These are phyloP conservation scores for Hypholoma sublateritium DNA, from an alignment of 768 basidiomycete species.

Conservation along the genomic window DNA sequence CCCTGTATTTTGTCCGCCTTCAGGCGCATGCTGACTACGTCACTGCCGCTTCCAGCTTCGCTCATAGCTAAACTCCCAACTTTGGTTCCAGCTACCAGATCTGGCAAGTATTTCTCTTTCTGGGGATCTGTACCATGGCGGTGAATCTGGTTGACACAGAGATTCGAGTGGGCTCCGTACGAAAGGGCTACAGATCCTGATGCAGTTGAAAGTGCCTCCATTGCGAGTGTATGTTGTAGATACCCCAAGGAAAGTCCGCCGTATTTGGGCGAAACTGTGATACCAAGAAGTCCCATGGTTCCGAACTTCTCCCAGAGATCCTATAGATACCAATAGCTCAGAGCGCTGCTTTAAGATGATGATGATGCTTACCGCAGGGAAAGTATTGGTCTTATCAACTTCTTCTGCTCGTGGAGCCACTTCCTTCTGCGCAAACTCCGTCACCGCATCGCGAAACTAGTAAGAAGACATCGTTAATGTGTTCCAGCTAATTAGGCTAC, in stretches of 20 bases:
- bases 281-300: slow-evolving; percentile 88
- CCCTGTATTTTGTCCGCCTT: slow-evolving; percentile 76
- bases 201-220: slow-evolving; percentile 90
- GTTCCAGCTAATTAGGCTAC: background rate
- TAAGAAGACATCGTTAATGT: slow-evolving; percentile 4
- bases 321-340: slow-evolving; percentile 33
- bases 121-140: slow-evolving; percentile 82
- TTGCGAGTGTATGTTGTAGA: slow-evolving; percentile 85
- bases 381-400: slow-evolving; percentile 83
- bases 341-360: slow-evolving; percentile 3
- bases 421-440: slow-evolving; percentile 80
- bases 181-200: slow-evolving; percentile 93
- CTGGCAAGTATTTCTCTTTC: slow-evolving; percentile 81
- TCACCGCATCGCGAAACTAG: slow-evolving; percentile 81
- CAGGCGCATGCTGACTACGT: slow-evolving; percentile 93
- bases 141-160: slow-evolving; percentile 85
- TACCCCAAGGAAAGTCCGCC: slow-evolving; percentile 86
- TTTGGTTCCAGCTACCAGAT: slow-evolving; percentile 76
- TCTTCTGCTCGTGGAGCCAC: slow-evolving; percentile 84
- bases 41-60: slow-evolving; percentile 88
- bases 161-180: slow-evolving; percentile 90
- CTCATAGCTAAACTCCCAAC: slow-evolving; percentile 95
- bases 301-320: slow-evolving; percentile 89
- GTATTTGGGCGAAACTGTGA: slow-evolving; percentile 79
- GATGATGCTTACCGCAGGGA: slow-evolving; percentile 58